phyloP scores from a whole-genome alignment of 139 green algal species.

The Volvox africanus region DNA sequence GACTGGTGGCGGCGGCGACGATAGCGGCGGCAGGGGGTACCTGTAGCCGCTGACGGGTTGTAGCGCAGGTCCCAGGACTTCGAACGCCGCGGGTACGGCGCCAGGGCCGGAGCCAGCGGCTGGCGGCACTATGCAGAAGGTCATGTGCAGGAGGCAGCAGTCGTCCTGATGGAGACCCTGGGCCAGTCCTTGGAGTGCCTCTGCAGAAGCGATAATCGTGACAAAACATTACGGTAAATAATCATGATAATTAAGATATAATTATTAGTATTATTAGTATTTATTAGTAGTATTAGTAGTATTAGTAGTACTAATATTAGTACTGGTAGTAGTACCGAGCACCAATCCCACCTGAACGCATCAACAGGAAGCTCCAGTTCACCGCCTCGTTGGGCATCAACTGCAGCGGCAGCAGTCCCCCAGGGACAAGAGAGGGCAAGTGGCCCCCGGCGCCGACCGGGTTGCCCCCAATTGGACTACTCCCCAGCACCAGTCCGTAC shows the following conservation, averaged over 20 bases:
- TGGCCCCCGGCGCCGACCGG: neutral
- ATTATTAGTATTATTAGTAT: no score
- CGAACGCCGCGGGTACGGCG: neutral
- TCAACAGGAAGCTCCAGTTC: slow-evolving; percentile 17
- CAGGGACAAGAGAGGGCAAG: neutral
- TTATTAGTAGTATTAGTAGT: no score
- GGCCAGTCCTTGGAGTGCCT: neutral
- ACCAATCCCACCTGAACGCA: neutral
- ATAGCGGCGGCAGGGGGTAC: slow-evolving; percentile 36
- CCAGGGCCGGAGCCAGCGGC: neutral
- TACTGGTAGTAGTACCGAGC: no score
- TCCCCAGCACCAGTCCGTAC: slow-evolving; percentile 6
- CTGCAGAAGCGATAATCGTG: neutral
- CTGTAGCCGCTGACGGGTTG: slow-evolving; percentile 20
- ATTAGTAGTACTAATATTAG: no score
- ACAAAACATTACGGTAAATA: no score
- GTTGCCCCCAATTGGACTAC: no score
- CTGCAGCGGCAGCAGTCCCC: slow-evolving; percentile 10
- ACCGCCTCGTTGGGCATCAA: neutral
- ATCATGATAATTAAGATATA: no score
- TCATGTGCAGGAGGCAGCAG: slow-evolving; percentile 25
- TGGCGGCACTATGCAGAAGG: neutral
- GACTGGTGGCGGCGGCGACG: neutral
- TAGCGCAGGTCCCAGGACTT: slow-evolving; percentile 37
- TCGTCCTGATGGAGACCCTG: slow-evolving; percentile 12